Conservation (phyloP, 2,329 filamentous ascomycete genomes). For the Trichoderma sp. region DNA sequence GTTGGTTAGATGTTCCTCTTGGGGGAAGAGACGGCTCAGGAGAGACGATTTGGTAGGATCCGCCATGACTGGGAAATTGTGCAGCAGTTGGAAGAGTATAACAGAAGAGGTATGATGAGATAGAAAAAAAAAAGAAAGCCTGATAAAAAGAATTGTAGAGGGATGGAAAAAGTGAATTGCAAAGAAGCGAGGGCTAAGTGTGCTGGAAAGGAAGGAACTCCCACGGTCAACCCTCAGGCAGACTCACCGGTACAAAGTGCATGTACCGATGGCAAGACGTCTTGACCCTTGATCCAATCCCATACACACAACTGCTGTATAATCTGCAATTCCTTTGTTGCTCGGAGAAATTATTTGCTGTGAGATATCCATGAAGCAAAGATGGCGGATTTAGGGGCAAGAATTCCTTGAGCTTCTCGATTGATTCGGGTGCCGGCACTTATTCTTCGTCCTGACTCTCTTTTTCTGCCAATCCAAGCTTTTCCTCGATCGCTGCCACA, state of each 20-base stretch:
- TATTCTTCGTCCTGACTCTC: background rate
- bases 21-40: background rate
- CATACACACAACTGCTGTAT: background rate
- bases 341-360: background rate
- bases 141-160: background rate
- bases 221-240: background rate
- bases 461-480: conserved; percentile 33
- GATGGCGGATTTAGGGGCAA: background rate
- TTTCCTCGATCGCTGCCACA: conserved; percentile 60
- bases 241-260: background rate
- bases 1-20: background rate
- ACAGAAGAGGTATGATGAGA: background rate
- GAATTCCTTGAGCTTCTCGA: background rate
- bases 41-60: background rate
- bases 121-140: background rate
- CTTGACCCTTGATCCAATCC: background rate
- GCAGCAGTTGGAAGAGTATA: fast-evolving
- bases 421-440: background rate
- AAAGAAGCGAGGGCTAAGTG: background rate
- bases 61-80: background rate
- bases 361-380: background rate
- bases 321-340: background rate
- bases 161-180: background rate
- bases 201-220: background rate
- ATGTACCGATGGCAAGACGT: background rate